Percentiles rank a stretch among this genome's conserved stretches.
phyloP scores from a whole-genome alignment of 2,329 filamentous ascomycete species.

The Colletotrichum acutatum region DNA sequence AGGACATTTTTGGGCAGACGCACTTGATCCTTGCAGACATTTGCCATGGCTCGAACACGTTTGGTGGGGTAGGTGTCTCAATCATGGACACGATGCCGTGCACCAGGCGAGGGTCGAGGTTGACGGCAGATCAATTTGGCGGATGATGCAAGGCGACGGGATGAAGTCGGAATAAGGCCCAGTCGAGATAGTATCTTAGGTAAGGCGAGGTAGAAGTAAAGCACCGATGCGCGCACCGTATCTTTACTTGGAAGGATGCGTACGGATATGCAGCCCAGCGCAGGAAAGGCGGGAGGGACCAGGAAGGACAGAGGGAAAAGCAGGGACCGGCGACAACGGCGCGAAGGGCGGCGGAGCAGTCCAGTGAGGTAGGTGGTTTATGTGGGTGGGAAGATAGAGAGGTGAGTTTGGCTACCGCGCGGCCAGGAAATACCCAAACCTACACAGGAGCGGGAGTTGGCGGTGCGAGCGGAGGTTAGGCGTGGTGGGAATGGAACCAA shows the following conservation, averaged over 20 bases:
- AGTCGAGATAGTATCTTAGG: not conserved
- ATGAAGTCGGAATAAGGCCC: slow-evolving; percentile 7
- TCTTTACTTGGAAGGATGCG: slow-evolving; percentile 2
- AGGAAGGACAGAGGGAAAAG: not conserved
- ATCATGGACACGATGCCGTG: slow-evolving; percentile 51
- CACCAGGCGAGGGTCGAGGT: too few relatives aligned
- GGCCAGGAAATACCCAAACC: not conserved
- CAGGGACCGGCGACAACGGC: slow-evolving; percentile 1
- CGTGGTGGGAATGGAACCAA: not conserved
- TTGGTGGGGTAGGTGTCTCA: slow-evolving; percentile 48
- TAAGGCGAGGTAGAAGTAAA: not conserved
- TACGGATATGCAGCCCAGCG: slow-evolving; percentile 7
- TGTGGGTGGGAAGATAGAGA: slow-evolving; percentile 8
- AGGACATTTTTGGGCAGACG: slow-evolving; percentile 40
- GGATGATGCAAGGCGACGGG: slow-evolving; percentile 13
- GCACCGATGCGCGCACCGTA: slow-evolving; percentile 2
- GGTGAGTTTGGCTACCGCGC: not conserved
- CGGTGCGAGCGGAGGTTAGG: not conserved
- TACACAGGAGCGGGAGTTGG: not conserved
- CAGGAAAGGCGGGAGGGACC: not conserved
- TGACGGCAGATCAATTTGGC: too few relatives aligned
- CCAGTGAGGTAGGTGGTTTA: not conserved
- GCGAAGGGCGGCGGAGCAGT: not conserved
- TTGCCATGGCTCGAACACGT: slow-evolving; percentile 61
- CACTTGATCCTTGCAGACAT: slow-evolving; percentile 56